Conservation (phyloP, 768 basidiomycete genomes). For the Suillus subaureus region DNA sequence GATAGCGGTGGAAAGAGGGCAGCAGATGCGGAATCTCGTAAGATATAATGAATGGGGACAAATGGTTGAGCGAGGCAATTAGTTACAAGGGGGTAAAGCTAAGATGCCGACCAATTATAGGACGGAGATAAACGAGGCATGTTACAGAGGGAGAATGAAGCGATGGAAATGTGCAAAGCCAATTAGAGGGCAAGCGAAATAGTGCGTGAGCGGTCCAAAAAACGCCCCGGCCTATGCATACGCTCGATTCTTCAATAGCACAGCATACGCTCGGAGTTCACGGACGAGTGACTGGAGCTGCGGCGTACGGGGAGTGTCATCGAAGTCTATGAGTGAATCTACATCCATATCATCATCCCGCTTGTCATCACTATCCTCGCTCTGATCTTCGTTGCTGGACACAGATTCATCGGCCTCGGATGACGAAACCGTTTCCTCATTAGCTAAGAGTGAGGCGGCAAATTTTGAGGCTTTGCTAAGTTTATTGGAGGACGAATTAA, state of each 20-base stretch:
- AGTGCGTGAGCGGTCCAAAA: not conserved
- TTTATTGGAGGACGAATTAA: not conserved
- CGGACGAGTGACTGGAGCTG: conserved; percentile 51
- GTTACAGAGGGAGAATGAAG: not conserved
- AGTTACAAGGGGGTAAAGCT: not conserved
- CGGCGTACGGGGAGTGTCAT: conserved; percentile 25
- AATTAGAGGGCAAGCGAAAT: not conserved
- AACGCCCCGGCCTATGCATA: not conserved
- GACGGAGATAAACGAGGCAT: not conserved
- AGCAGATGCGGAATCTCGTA: not conserved
- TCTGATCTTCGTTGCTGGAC: conserved; percentile 8
- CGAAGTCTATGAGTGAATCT: conserved; percentile 10
- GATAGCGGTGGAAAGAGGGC: not conserved
- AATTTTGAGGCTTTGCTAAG: not conserved
- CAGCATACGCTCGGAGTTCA: conserved; percentile 60
- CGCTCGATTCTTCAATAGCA: conserved; percentile 27
- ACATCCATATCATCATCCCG: conserved; percentile 18
- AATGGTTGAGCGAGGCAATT: not conserved
- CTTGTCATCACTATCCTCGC: not conserved
- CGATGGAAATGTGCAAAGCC: not conserved
- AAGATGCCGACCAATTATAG: not conserved
- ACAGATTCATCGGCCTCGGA: conserved; percentile 1
- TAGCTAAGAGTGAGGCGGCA: not conserved
- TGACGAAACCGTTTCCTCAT: conserved; percentile 12
- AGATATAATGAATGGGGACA: not conserved